A percentile compares a stretch with the other conserved stretches of the same genome.
Conservation (phyloP, 495 filamentous ascomycete genomes). For the Penicillium fimorum region DNA sequence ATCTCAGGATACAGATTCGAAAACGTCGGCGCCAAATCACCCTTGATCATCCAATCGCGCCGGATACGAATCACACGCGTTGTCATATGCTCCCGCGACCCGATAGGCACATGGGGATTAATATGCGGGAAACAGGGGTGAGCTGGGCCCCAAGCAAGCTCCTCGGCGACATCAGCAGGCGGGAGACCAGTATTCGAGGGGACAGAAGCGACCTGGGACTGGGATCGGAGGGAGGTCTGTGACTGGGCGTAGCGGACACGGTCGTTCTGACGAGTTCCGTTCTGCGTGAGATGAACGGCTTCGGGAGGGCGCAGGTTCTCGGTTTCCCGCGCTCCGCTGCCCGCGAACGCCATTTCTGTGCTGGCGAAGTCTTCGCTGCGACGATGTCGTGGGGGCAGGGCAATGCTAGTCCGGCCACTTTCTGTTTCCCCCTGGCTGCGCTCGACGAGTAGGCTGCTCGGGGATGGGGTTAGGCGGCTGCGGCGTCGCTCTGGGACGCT, state of each 20-base stretch:
- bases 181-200: constrained; percentile 45
- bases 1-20: constrained; percentile 96
- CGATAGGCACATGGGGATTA: constrained; percentile 84
- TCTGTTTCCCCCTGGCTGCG: constrained; percentile 54
- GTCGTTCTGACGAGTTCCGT: constrained; percentile 27
- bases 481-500: constrained; percentile 66
- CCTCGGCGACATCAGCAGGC: constrained; percentile 45
- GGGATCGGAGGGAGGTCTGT: constrained; percentile 42
- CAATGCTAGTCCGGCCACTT: constrained; percentile 64
- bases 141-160: constrained; percentile 74
- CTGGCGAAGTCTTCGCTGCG: constrained; percentile 30
- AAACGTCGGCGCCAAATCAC: constrained; percentile 90
- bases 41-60: constrained; percentile 85
- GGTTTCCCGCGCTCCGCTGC: constrained; percentile 30
- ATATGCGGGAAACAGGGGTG: constrained; percentile 91
- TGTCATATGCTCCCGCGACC: constrained; percentile 65
- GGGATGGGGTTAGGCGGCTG: constrained; percentile 51
- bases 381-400: constrained; percentile 58
- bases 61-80: constrained; percentile 90
- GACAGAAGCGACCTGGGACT: constrained; percentile 42
- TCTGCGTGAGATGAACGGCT: constrained; percentile 31
- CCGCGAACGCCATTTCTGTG: constrained; percentile 46
- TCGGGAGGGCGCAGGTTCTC: constrained; percentile 35
- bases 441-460: constrained; percentile 65
- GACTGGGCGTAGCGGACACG: constrained; percentile 40